A percentile compares a stretch with the other conserved stretches of the same genome.
Evolutionary conservation across 2,329 filamentous ascomycete species (phyloP).

Genomic region (Phaeosphaeriaceae sp.): DNA sequence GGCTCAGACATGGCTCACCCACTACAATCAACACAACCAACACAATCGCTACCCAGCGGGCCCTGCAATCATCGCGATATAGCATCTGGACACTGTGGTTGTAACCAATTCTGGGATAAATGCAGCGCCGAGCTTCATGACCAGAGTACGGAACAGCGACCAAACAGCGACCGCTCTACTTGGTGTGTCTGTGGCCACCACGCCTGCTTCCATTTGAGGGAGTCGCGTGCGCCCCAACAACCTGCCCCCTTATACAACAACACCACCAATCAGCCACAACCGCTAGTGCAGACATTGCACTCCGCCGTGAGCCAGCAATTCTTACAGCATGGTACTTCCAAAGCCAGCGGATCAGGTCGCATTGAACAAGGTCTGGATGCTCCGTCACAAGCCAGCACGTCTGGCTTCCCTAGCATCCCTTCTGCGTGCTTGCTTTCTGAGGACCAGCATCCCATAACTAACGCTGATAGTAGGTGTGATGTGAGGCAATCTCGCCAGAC

Average conservation of each 20-base stretch:
- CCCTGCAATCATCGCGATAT: constrained; percentile 60
- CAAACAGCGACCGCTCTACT: constrained; percentile 42
- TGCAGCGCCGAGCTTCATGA: constrained; percentile 41
- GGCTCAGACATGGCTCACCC: constrained; percentile 30
- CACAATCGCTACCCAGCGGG: constrained; percentile 55
- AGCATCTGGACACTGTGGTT: constrained; percentile 58
- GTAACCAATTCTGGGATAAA: constrained; percentile 59
- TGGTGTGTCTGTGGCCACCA: constrained; percentile 64
- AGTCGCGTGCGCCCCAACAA: constrained; percentile 25
- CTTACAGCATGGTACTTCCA: constrained; percentile 21
- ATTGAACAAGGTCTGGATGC: constrained; percentile 27
- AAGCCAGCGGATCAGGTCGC: constrained; percentile 26
- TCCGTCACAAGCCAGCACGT: constrained; percentile 40
- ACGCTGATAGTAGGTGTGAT: constrained; percentile 28
- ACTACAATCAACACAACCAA: constrained; percentile 23
- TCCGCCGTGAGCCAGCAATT: constrained; percentile 19
- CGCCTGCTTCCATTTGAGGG: constrained; percentile 60
- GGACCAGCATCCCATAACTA: constrained; percentile 36
- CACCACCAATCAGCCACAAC: constrained; percentile 10
- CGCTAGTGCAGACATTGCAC: constrained; percentile 11
- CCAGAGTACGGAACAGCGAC: constrained; percentile 30
- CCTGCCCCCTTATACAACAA: constrained; percentile 19
- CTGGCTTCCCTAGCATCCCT: constrained; percentile 45
- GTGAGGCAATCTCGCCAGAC: constrained; percentile 28
- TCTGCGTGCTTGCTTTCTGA: constrained; percentile 47